Evolutionary conservation across 345 rosid genomes (phyloP).

Genomic region (Syzygium grande): DNA sequence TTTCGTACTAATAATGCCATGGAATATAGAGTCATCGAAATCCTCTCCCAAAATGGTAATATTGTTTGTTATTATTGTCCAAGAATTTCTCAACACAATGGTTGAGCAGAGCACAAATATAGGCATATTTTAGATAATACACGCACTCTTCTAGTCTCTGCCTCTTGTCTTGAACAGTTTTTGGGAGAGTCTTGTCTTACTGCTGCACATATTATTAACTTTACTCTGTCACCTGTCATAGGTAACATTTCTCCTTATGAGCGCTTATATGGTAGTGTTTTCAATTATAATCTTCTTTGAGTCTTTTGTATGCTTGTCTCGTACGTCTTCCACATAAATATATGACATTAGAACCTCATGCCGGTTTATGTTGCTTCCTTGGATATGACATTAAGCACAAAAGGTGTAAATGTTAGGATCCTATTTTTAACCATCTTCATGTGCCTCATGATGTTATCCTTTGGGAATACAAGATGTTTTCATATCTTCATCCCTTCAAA

Average conservation of each 20-base stretch:
- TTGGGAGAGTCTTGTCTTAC: not conserved
- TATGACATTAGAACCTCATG: not conserved
- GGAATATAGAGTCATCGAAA: not conserved
- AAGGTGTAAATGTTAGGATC: not conserved
- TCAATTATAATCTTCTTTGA: not conserved
- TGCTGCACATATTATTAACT: not conserved
- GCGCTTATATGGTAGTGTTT: not conserved
- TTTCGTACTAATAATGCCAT: not conserved
- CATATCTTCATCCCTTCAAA: not conserved
- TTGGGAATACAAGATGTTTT: not conserved
- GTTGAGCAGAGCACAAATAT: not conserved
- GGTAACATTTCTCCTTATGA: not conserved
- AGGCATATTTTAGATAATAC: not conserved
- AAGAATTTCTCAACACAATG: not conserved
- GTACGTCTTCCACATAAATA: not conserved
- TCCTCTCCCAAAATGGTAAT: not conserved
- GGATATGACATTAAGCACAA: not conserved
- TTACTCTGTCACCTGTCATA: not conserved
- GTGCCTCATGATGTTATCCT: not conserved
- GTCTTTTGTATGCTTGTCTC: not conserved
- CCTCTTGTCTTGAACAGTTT: not conserved
- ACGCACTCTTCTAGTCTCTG: not conserved
- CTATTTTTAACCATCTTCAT: not conserved
- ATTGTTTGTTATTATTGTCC: not conserved
- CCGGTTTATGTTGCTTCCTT: not conserved